These are phyloP conservation scores for Vigna angularis DNA, from an alignment of 306 rosid species.

Conservation along the genomic window DNA sequence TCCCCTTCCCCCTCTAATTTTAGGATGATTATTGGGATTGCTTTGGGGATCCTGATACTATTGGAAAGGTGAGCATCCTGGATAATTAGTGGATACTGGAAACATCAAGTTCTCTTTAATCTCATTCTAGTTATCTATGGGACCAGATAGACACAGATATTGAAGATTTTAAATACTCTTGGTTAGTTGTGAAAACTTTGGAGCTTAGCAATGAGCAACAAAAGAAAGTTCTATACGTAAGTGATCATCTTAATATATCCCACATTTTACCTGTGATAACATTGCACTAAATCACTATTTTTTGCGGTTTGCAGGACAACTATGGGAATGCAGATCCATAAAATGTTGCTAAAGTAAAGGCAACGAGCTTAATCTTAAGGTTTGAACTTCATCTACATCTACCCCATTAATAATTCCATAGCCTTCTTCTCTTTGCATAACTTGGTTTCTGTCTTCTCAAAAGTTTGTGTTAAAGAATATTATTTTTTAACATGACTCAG, in stretches of 20 bases:
- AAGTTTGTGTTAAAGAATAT: too few species aligned
- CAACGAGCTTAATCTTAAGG: constrained; percentile 79
- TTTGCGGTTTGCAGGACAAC: constrained; percentile 62
- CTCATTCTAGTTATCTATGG: constrained; percentile 47
- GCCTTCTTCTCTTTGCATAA: too few species aligned
- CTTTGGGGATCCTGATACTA: constrained; percentile 80
- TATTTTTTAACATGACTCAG: too few species aligned
- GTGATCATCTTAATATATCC: constrained; percentile 31
- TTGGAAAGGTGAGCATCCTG: constrained; percentile 74
- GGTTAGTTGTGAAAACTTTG: constrained; percentile 91
- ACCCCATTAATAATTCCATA: background rate
- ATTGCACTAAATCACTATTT: constrained; percentile 26
- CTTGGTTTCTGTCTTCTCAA: too few species aligned
- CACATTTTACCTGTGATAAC: constrained; percentile 19
- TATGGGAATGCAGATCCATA: constrained; percentile 74
- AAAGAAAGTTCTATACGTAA: constrained; percentile 74
- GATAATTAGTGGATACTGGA: constrained; percentile 7
- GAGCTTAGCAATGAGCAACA: constrained; percentile 76
- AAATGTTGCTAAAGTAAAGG: constrained; percentile 77
- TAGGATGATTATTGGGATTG: constrained; percentile 98
- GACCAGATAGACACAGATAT: constrained; percentile 93
- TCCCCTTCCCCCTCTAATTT: constrained; percentile 14
- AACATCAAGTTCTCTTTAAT: constrained; percentile 25
- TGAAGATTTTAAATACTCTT: constrained; percentile 97
- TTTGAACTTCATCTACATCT: constrained; percentile 42